Base-by-base conservation (phyloP, 192 early-diverging fungal species). In the Geranomyces michiganensis region DNA sequence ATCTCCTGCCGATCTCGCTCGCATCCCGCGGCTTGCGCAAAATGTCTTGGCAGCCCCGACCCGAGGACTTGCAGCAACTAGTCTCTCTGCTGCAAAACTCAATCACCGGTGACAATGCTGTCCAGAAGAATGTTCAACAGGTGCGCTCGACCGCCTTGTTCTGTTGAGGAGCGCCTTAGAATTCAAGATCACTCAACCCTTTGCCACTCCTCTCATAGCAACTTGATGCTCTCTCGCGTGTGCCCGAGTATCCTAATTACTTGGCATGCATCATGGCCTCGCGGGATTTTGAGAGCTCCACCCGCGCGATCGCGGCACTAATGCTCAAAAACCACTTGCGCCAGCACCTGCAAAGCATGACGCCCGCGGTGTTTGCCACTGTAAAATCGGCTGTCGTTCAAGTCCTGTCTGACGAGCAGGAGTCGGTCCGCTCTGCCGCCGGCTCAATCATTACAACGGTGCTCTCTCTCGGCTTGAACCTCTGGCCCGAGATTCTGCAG, bases 391-490 rank as follows among this genome's bases (percentile, higher is more conserved):
- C 76, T 56, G 79, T 82, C 10, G 71, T 90, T 45, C 76, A 85
- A 58, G 85, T 84, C 63, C 72, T 97, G 32, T 87, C 89, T 36
- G 93, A 96, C 74, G 78, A 82, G 1, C 86, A 92, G 63, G 77
- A 78, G 27, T 76, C 85, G 73, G 86, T 97, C 45, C 90, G 92
- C 46, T 85, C 87, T 64, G 91, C 93, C 44, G 88, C 94, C 41
- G 94, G 93, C 58, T 92, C 90, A 36, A 89, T 98, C 53, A 90
- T 99, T 68, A 92, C 96, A 12, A 92, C 93, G 30, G 89, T 98
- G 51, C 80, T 95, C 33, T 75, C 87, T 26, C 86, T 88, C 21
- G 86, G 88, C 13, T 77, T 94, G 53, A 64, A 81, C 53, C 87
- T 82, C 60, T 97, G 94, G 91, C 95, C 94, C 47, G 89, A 94